phyloP scores from a whole-genome alignment of 768 basidiomycete species.

The Clathrus columnatus region DNA sequence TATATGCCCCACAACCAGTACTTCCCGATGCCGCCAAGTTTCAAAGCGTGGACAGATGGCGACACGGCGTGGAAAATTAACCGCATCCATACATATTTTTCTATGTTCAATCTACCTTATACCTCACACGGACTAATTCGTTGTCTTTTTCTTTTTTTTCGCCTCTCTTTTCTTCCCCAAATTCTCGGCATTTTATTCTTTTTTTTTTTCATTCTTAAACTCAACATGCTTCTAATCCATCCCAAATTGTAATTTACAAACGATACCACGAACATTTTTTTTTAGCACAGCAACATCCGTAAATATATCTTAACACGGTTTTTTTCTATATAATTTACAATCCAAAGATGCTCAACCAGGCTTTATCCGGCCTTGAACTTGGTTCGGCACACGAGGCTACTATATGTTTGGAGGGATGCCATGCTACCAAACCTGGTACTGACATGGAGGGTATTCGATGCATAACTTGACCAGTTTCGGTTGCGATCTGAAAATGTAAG shows the following conservation, averaged over 20 bases:
- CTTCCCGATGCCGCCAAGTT: constrained; percentile 58
- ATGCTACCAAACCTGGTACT: constrained; percentile 65
- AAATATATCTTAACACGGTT: not conserved
- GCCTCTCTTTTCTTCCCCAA: not conserved
- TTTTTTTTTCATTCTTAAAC: constrained; percentile 6
- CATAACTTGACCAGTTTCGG: constrained; percentile 64
- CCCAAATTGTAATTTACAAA: not conserved
- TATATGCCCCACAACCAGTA: constrained; percentile 49
- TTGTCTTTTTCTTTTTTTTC: not conserved
- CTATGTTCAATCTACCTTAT: no score
- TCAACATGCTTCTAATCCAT: constrained; percentile 4
- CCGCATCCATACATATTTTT: no score
- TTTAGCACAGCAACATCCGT: not conserved
- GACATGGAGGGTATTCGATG: constrained; percentile 70
- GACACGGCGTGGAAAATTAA: constrained; percentile 48
- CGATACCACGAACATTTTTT: not conserved
- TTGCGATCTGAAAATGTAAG: constrained; percentile 49
- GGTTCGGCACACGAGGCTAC: constrained; percentile 58
- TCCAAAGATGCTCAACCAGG: constrained; percentile 69
- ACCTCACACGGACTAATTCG: not conserved
- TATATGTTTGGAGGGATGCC: constrained; percentile 78
- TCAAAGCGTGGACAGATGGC: constrained; percentile 71
- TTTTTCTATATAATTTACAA: constrained; percentile 22
- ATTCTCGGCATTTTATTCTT: not conserved
- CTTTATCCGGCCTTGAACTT: constrained; percentile 36